Evolutionary conservation across 1,284 basidiomycete genomes (phyloP), one percentile per base, ranked within the genome.

Genomic region (Apiotrichum mycotoxinovorans): DNA sequence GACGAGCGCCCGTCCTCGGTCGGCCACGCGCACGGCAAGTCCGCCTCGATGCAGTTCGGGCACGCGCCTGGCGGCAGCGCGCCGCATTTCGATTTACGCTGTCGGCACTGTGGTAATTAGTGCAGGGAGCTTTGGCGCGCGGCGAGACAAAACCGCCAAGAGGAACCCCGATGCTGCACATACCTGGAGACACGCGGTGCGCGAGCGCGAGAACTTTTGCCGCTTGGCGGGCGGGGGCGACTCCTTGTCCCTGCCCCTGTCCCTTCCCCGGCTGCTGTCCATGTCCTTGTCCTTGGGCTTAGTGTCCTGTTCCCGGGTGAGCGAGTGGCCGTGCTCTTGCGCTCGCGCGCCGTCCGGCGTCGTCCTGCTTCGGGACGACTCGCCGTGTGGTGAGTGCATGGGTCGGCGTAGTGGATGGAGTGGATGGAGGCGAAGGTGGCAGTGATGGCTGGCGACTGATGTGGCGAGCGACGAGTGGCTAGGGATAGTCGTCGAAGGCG

Each of bases 51-150:
- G 42, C 67, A 69, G 50, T 62, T 69, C 4, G 58, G 52, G 30
- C 67, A 69, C 17, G 67, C 59, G 17, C 48, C 59, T 4, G 67
- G 66, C 12, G 65, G 64, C 2, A 27, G 37, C 3, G 58, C 64
- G 4, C 66, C 67, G 43, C 67, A 69, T 51, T 64, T 61, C 25
- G 58, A 64, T 54, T 67, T 66, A 3, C 66, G 57, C 22, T 61
- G 51, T 3, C 67, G 62, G 45, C 67, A 69, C 67, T 69, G 46
- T 3, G 64, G 59, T 54, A 0, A 44, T 60, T 58, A 66, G 35
- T n/a, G 7, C n/a, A n/a, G 33, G 37, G 14, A 8, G 23, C 41
- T 7, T 25, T 22, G 8, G 4, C 43, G 9, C 17, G 26, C 42
- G 4, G 15, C n/a, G n/a, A n/a, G n/a, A n/a, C n/a, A n/a, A n/a